A percentile compares a stretch with the other conserved stretches of the same genome.
Conservation (phyloP, 2,329 filamentous ascomycete species). For the Fusarium circinatum region DNA sequence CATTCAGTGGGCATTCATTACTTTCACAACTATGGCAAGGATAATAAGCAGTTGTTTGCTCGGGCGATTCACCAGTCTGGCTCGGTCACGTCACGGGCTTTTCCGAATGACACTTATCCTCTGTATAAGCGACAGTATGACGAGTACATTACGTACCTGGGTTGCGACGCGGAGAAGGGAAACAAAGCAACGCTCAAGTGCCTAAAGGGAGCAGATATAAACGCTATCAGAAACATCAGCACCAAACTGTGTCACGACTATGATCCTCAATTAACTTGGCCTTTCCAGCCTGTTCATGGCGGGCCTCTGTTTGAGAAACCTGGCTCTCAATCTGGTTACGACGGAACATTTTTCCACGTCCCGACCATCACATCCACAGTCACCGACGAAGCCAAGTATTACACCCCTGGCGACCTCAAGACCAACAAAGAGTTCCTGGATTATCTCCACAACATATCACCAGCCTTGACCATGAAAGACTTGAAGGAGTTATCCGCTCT, state of each 20-base stretch:
- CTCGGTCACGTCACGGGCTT: conserved; percentile 50
- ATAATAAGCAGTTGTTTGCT: conserved; percentile 46
- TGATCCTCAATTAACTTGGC: conserved; percentile 56
- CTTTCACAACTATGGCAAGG: conserved; percentile 51
- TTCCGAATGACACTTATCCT: conserved; percentile 49
- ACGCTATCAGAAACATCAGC: conserved; percentile 51
- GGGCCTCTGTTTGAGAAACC: conserved; percentile 58
- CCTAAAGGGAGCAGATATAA: conserved; percentile 50
- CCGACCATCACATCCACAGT: conserved; percentile 51
- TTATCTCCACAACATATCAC: conserved; percentile 50
- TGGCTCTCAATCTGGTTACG: conserved; percentile 54
- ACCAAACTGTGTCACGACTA: conserved; percentile 52
- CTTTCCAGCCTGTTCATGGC: conserved; percentile 59
- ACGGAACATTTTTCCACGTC: conserved; percentile 51
- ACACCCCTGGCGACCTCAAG: conserved; percentile 47
- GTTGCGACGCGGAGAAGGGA: conserved; percentile 40
- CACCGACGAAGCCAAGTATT: conserved; percentile 51
- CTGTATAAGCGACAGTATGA: conserved; percentile 48
- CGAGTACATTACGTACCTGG: conserved; percentile 44
- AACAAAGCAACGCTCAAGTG: conserved; percentile 52
- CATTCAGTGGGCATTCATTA: conserved; percentile 53
- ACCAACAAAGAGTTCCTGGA: conserved; percentile 51
- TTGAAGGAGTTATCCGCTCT: conserved; percentile 43
- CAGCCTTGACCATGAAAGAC: conserved; percentile 45
- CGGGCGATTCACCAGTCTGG: conserved; percentile 52